Evolutionary conservation across 805 yeast species (phyloP).

Genomic region (Pichia insulana): DNA sequence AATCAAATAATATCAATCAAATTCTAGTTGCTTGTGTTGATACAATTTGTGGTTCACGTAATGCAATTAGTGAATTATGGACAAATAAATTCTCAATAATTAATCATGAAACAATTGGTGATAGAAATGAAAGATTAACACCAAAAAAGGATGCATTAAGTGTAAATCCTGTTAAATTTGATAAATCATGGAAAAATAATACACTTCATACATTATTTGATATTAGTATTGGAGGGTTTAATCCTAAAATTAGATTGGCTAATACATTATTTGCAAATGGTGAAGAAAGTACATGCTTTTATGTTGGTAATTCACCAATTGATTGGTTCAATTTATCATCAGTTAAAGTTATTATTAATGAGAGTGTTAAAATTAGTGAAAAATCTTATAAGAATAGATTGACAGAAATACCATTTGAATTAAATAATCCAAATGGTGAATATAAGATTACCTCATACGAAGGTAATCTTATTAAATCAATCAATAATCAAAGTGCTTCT

Average conservation of each 20-base stretch:
- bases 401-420: conserved; percentile 12
- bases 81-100: conserved; percentile 12
- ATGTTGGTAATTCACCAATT: conserved; percentile 7
- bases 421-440: conserved; percentile 11
- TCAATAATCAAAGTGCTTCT: conserved; percentile 51
- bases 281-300: conserved; percentile 20
- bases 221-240: conserved; percentile 2
- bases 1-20: conserved; percentile 8
- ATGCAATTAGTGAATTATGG: conserved; percentile 25
- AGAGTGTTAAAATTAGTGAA: conserved; percentile 1
- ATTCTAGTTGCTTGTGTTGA: conserved; percentile 23
- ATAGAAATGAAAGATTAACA: neutral
- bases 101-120: conserved; percentile 10
- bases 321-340: conserved; percentile 9
- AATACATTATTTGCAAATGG: conserved; percentile 23
- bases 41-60: conserved; percentile 18
- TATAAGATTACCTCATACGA: conserved; percentile 39
- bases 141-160: conserved; percentile 10
- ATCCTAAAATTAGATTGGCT: conserved; percentile 13
- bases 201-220: conserved; percentile 5
- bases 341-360: conserved; percentile 2
- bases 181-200: conserved; percentile 16
- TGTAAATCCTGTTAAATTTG: conserved; percentile 15
- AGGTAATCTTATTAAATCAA: conserved; percentile 51
- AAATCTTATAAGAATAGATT: conserved; percentile 8